Conservation (phyloP, 1,284 basidiomycete genomes). For the Sanguinoderma infundibulare region DNA sequence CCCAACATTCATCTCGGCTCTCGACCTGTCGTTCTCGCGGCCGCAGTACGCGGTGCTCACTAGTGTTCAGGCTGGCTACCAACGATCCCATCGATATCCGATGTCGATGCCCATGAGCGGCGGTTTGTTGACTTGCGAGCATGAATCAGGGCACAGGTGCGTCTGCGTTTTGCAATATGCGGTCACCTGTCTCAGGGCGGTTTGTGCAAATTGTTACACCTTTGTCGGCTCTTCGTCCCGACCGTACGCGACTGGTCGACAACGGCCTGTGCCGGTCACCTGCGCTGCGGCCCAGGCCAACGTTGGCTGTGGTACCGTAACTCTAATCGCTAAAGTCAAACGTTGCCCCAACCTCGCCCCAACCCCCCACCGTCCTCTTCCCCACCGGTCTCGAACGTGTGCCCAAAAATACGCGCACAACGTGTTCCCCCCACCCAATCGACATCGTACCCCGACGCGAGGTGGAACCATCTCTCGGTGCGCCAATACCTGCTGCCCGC, state of each 20-base stretch:
- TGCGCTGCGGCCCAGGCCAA: neutral
- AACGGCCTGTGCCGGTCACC: conserved; percentile 6
- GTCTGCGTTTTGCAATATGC: neutral
- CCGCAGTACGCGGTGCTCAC: too few species aligned
- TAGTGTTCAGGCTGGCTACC: too few species aligned
- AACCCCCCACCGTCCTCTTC: neutral
- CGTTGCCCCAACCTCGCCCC: too few species aligned
- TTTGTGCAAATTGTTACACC: neutral
- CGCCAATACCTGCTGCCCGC: neutral
- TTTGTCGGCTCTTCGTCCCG: conserved; percentile 11
- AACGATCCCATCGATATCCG: too few species aligned
- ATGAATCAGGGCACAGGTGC: conserved; percentile 8
- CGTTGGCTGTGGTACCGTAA: neutral
- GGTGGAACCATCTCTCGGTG: too few species aligned
- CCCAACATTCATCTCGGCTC: neutral
- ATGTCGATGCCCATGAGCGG: too few species aligned
- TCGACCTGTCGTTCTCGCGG: too few species aligned
- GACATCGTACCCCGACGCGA: too few species aligned
- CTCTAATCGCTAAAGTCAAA: conserved; percentile 3
- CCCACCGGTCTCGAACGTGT: conserved; percentile 7
- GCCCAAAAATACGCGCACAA: conserved; percentile 1
- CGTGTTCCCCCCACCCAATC: conserved; percentile 1
- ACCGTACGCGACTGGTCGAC: conserved; percentile 7
- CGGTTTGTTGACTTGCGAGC: neutral
- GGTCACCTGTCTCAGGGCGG: conserved; percentile 15